Conservation (phyloP, 306 rosid species). For the Acacia acuminata region DNA sequence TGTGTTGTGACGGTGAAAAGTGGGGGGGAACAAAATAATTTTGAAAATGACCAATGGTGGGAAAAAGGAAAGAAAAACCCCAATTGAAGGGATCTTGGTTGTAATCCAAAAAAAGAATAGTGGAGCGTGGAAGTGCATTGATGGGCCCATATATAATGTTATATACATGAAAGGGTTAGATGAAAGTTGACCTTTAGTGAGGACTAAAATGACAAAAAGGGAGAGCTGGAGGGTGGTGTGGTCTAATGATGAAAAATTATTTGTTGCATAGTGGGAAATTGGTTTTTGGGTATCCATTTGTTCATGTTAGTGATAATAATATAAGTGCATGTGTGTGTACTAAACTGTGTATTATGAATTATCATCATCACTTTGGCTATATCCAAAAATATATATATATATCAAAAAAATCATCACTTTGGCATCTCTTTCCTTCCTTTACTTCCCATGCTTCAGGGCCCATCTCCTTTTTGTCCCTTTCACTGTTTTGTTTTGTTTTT, state of each 20-base stretch:
- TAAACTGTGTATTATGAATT: background rate
- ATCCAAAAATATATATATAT: too few relatives aligned
- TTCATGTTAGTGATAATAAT: conserved; percentile 45
- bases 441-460: conserved; percentile 47
- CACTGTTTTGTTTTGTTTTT: too few relatives aligned
- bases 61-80: background rate
- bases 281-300: conserved; percentile 56
- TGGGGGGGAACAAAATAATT: conserved; percentile 32
- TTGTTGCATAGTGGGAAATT: conserved; percentile 44
- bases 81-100: conserved; percentile 18
- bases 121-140: conserved; percentile 16
- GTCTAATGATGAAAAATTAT: conserved; percentile 54
- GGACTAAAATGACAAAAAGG: conserved; percentile 52
- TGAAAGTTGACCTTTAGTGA: conserved; percentile 53
- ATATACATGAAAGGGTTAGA: conserved; percentile 16
- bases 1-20: background rate
- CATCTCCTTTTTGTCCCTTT: conserved; percentile 53
- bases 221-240: conserved; percentile 37
- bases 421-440: conserved; percentile 24
- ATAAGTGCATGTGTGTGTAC: conserved; percentile 39
- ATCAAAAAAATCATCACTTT: conserved; percentile 26
- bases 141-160: background rate
- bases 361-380: conserved; percentile 27
- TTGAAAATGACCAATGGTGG: conserved; percentile 32
- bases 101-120: conserved; percentile 20